Base-by-base conservation (phyloP, 2,329 filamentous ascomycete genomes). In the Alternaria sp. region DNA sequence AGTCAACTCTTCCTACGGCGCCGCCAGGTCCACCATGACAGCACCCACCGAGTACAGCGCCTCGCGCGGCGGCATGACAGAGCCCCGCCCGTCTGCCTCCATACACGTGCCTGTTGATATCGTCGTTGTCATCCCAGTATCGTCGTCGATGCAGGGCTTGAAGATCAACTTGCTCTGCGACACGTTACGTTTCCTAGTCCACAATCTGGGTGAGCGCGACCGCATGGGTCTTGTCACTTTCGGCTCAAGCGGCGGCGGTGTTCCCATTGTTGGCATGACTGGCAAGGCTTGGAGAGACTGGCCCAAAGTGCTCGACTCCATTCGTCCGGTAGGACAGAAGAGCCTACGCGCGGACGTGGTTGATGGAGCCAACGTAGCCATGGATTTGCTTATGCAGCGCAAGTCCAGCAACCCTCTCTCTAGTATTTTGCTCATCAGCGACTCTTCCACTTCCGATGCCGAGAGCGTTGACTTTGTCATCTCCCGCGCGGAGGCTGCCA, bases 401-500 rank as follows among this genome's bases (percentile, higher is more conserved):
- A 97, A 96, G 80, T 92, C 93, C 68, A 94, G 90, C 78, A 99
- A 98, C 74, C 93, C 95, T 0, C 90, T 99, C 52, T 94, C 95
- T 1, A 94, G 92, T 10, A 98, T 99, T 68, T 86, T 99, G 78
- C 84, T 99, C 64, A 98, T 99, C 77, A 98, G 95, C 80, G 95
- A 99, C 75, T 96, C 95, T 0, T 96, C 94, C 3, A 97, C 92
- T 3, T 94, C 93, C 0, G 95, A 99, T 75, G 87, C 89, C 5
- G 95, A 98, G 72, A 96, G 93, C 72, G 94, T 98, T 31, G 94
- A 99, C 77, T 99, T 99, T 77, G 95, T 99, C 11, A 92, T 98
- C 37, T 97, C 95, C 13, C 86, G 95, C 69, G 95, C 95, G 5
- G 95, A 99, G 81, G 95, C 95, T 56, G 95, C 95, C 64, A 99